Conservation (phyloP, 257 asterid genomes). For the Rhazya stricta region DNA sequence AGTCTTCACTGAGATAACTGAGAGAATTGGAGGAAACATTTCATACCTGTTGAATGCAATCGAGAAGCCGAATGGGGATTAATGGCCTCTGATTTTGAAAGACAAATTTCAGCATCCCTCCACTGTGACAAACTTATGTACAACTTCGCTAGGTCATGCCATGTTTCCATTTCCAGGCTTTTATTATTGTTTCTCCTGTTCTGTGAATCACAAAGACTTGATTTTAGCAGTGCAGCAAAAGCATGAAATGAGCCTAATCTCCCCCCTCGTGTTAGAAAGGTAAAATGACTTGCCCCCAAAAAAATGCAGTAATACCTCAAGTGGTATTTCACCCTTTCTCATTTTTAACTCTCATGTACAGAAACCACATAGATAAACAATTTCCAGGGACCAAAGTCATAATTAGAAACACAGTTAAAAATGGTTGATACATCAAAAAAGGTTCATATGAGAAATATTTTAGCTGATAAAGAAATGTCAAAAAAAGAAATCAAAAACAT, state of each 20-base stretch:
- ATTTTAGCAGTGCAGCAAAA: neutral
- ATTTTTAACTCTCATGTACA: neutral
- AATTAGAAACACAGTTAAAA: neutral
- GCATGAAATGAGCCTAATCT: neutral
- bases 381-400: neutral
- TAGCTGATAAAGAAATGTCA: neutral
- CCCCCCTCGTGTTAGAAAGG: too few species aligned
- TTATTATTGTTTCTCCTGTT: constrained; percentile 32
- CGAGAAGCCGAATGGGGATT: constrained; percentile 84
- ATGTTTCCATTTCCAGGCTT: constrained; percentile 75
- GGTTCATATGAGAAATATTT: neutral
- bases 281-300: too few species aligned
- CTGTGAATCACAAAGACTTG: constrained; percentile 30
- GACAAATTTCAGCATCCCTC: constrained; percentile 89
- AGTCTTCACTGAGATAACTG: neutral
- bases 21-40: neutral
- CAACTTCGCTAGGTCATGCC: constrained; percentile 86
- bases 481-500: neutral
- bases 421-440: neutral
- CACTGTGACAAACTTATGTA: constrained; percentile 76
- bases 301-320: too few species aligned
- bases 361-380: neutral
- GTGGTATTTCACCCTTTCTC: neutral
- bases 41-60: constrained; percentile 64
- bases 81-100: constrained; percentile 70